Evolutionary conservation across 2,329 filamentous ascomycete genomes (phyloP), one percentile per base, ranked within the genome.

Genomic region (Claviceps spartinae): DNA sequence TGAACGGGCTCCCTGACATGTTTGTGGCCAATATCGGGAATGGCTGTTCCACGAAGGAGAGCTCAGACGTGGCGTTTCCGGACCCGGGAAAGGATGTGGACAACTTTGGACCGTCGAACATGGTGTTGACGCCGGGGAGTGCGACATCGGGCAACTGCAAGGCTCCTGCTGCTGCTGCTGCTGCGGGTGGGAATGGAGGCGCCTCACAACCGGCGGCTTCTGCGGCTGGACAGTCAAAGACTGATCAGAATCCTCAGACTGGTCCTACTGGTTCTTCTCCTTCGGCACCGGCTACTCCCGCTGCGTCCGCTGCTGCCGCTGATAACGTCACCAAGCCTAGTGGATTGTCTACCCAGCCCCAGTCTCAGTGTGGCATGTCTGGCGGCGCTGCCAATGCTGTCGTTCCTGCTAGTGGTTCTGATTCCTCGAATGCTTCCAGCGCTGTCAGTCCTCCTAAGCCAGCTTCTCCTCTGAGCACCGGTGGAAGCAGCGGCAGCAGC

Each of bases 21-120:
- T 86, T 88, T 57, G 69, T 81, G 11, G 85, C 82, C 61, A 88
- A 88, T 61, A 61, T 86, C 5, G 67, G 65, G 2, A 74, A 77
- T 18, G 64, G 61, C 0, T 88, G 84, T 62, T 67, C 57, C 2
- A 82, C 77, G 2, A 61, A 59, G 0, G 69, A 76, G 47, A 64
- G 67, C 20, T 62, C 68, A 5, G 78, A 85, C 48, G 69, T 85
- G 5, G 54, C 68, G 40, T 88, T 82, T 67, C 82, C 83, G 14
- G 64, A 79, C 48, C 78, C 84, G 0, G 85, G 85, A 1, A 60
- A 67, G 0, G 69, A 74, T 5, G 70, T 81, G 4, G 74, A 82
- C 52, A 67, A 66, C 11, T 68, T 74, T 53, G 73, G 73, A 43
- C 61, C 69, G 24, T 50, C 64, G 0, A 61, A 66, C 45, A 61